Evolutionary conservation across 805 yeast species (phyloP).

Genomic region (Wickerhamomyces tratensis): DNA sequence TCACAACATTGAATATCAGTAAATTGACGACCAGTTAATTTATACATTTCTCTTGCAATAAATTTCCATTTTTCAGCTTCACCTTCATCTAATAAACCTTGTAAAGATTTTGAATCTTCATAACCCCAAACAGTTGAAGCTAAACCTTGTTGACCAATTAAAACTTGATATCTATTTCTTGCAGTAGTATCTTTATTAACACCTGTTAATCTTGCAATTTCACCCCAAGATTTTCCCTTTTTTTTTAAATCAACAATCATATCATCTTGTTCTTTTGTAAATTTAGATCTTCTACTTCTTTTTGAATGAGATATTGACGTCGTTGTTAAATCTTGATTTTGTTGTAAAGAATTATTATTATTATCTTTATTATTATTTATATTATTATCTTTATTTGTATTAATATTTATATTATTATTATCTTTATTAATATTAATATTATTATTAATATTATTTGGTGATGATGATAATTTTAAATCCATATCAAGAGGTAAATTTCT

Average conservation of each 20-base stretch:
- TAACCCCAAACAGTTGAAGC: constrained; percentile 55
- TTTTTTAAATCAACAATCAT: constrained; percentile 51
- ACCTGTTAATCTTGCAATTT: constrained; percentile 55
- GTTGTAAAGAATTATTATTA: not conserved
- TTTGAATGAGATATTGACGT: constrained; percentile 32
- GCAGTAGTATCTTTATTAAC: constrained; percentile 67
- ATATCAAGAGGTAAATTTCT: not conserved
- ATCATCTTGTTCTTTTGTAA: constrained; percentile 58
- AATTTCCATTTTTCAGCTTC: constrained; percentile 63
- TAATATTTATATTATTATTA: too few species aligned
- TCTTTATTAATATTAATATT: too few species aligned
- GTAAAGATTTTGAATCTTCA: constrained; percentile 43
- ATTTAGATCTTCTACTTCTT: constrained; percentile 57
- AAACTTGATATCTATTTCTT: constrained; percentile 67
- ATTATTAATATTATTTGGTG: too few species aligned
- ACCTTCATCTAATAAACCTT: constrained; percentile 51
- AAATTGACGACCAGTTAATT: constrained; percentile 37
- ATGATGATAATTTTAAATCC: not conserved
- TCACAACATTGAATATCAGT: constrained; percentile 47
- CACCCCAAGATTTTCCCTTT: constrained; percentile 62
- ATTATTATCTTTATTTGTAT: too few species aligned
- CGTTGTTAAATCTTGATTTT: constrained; percentile 31
- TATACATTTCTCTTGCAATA: constrained; percentile 51
- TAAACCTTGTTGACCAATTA: constrained; percentile 78
- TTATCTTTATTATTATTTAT: too few species aligned